Conservation (phyloP, 768 basidiomycete species). For the Strobilomyces confusus region DNA sequence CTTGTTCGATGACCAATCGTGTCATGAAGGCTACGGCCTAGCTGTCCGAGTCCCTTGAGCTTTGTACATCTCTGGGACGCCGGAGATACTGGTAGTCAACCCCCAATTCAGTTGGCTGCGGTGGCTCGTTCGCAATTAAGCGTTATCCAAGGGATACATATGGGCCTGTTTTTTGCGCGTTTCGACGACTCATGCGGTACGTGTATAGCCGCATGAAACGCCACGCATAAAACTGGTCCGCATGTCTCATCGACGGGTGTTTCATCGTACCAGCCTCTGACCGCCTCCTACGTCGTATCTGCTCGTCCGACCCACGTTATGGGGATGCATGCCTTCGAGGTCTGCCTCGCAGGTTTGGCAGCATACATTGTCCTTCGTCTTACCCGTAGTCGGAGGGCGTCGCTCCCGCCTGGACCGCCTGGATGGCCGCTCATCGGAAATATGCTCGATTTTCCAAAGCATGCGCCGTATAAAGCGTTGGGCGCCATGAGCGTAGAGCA, state of each 20-base stretch:
- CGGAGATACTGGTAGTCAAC: too few relatives aligned
- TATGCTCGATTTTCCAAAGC: constrained; percentile 50
- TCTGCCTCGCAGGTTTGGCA: constrained; percentile 12
- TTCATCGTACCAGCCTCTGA: background rate
- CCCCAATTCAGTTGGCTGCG: too few relatives aligned
- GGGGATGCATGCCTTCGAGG: background rate
- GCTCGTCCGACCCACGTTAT: background rate
- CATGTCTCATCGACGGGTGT: background rate
- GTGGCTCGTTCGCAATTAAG: too few relatives aligned
- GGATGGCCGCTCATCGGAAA: constrained; percentile 46
- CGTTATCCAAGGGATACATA: too few relatives aligned
- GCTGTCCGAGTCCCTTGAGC: too few relatives aligned
- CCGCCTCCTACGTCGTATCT: background rate
- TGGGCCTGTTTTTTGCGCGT: too few relatives aligned
- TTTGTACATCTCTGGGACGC: too few relatives aligned
- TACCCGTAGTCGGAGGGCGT: background rate
- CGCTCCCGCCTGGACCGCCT: constrained; percentile 7
- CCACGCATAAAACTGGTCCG: background rate
- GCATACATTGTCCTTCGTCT: constrained; percentile 1
- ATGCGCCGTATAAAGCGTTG: constrained; percentile 49
- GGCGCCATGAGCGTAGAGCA: constrained; percentile 38
- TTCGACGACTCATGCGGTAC: too few relatives aligned
- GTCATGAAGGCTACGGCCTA: too few relatives aligned
- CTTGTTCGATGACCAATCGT: too few relatives aligned
- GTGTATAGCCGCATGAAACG: background rate